Evolutionary conservation across 257 asterid genomes (phyloP).

Genomic region (Anisodus acutangulus): DNA sequence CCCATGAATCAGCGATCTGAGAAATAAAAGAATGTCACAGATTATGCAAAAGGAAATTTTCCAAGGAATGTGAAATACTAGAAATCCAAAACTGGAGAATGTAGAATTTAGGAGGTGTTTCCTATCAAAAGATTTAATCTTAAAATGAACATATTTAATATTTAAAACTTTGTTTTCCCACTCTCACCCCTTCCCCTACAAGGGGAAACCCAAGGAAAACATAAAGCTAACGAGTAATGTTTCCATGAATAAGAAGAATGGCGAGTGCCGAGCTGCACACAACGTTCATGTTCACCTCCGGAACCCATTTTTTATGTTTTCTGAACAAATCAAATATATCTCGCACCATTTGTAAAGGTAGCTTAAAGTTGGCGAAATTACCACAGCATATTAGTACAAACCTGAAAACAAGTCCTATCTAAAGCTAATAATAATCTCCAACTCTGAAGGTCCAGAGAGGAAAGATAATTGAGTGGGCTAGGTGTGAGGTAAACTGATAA

Average conservation of each 20-base stretch:
- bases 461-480: background rate
- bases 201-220: background rate
- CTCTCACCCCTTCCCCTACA: background rate
- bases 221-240: background rate
- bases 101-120: background rate
- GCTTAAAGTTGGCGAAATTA: background rate
- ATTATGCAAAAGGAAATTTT: constrained; percentile 18
- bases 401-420: constrained; percentile 6
- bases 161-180: background rate
- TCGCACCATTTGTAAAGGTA: background rate
- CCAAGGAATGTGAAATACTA: background rate
- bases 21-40: constrained; percentile 15
- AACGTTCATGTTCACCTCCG: background rate
- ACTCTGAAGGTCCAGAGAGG: background rate
- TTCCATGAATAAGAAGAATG: background rate
- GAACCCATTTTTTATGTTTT: background rate
- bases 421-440: background rate
- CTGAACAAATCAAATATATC: background rate
- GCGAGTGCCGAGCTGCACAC: background rate
- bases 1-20: constrained; percentile 99
- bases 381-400: background rate
- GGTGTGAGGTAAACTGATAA: background rate
- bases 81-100: background rate
- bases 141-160: constrained; percentile 15
- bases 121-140: background rate